Conservation (phyloP, 2,329 filamentous ascomycete genomes). For the Leptographium lundbergii region DNA sequence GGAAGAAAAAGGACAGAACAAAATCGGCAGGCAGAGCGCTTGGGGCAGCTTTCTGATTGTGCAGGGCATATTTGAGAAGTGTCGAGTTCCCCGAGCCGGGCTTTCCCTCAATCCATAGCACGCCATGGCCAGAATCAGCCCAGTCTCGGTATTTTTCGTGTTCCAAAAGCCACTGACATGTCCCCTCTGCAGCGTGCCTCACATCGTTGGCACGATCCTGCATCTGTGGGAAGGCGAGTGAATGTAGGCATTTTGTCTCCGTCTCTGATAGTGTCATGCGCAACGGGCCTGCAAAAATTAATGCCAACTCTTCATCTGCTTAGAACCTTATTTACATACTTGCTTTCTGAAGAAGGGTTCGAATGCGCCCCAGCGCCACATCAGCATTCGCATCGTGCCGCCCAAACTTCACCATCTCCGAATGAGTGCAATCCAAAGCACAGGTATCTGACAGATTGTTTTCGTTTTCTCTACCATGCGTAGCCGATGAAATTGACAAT, state of each 20-base stretch:
- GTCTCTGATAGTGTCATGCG: not conserved
- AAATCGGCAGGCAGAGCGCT: not conserved
- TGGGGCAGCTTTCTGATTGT: not conserved
- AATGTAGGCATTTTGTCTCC: not conserved
- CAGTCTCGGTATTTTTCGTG: not conserved
- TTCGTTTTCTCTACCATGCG: not conserved
- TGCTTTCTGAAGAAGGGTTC: not conserved
- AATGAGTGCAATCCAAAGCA: not conserved
- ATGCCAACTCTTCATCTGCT: not conserved
- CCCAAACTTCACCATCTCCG: not conserved
- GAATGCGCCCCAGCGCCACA: not conserved
- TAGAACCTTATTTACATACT: no score
- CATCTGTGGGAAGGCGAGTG: not conserved
- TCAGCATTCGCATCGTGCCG: constrained; percentile 13
- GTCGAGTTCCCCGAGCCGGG: not conserved
- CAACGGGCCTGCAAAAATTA: not conserved
- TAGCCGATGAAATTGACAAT: not conserved
- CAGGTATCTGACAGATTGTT: not conserved
- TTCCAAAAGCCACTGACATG: not conserved
- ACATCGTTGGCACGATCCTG: not conserved
- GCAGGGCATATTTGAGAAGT: not conserved
- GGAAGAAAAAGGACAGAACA: not conserved
- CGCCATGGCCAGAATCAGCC: not conserved
- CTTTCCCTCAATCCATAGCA: not conserved
- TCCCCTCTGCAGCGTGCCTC: not conserved